Base-by-base conservation (phyloP, 1,284 basidiomycete species). In the Fereydounia khargensis region DNA sequence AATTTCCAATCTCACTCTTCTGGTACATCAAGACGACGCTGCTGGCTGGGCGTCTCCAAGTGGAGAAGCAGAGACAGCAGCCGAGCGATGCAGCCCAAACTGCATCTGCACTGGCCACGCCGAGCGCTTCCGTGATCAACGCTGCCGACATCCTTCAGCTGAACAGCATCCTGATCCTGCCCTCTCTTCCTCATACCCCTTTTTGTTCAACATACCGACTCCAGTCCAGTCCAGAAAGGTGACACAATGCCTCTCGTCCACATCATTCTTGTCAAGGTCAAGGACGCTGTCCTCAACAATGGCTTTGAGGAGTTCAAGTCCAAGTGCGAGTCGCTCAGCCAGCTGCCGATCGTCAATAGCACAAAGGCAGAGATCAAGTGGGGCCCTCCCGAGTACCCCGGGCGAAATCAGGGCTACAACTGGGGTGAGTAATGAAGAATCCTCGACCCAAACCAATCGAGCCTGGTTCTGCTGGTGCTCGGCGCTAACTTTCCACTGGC, bases 201-300 rank as follows among this genome's bases (percentile, higher is more conserved):
- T 8, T 27, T 27, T 14, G 8, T 8, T 14, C 25, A 14, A 8
- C 25, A 27, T 8, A 27, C 8, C 25, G 8, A 14, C 25, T 27
- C 8, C 25, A 21, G 35, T 9, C n/a, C 25, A 27, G 14, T 8
- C 25, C 14, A 8, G 25, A 8, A 27, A 27, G 8, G 8, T 27
- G 25, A 27, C 41, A 55, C 33, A 18, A 70, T 68, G 62, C 37
- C 54, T 22, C 46, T 55, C 48, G 41, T 68, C 28, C 67, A 70
- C 48, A 65, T 70, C 34, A 65, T 70, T 8, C 56, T 70, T 28
- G 62, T 70, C 48, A 57, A 70, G 46, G 62, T 70, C 50, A 70
- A 70, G 63, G 31, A 48, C 35, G 28, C 58, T 21, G 67, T 70
- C 34, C 53, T 68, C 14, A 42, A 32, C 35, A 70, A 70, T 48